Base-by-base conservation (phyloP, 2,329 filamentous ascomycete species). In the Arthrobotrys sphaeroides region DNA sequence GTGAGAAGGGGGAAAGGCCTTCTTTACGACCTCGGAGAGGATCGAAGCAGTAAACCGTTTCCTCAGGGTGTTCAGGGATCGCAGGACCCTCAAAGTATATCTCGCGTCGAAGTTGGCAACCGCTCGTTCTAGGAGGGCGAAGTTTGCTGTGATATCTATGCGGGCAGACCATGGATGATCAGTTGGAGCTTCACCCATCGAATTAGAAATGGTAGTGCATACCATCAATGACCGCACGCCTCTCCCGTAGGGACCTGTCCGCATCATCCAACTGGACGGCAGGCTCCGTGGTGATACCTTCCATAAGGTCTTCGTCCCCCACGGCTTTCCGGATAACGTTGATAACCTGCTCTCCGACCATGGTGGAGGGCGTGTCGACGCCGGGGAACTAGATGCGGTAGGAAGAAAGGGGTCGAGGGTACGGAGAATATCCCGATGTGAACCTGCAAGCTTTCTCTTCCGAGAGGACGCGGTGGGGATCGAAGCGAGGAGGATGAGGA, bases 1-100 rank as follows among this genome's bases (percentile, higher is more conserved):
- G 78, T 88, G 90, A 40, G 90, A 90, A 66, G 87, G 83, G 66
- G 90, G 86, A 83, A 93, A 96, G 43, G 91, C 93, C 80, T 96
- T 90, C 79, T 89, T 88, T 81, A 97, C 91, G 80, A 91, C 90
- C 83, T 92, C 89, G 59, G 90, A 88, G 79, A 97, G 86, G 79
- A 96, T 90, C 79, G 94, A 91, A 72, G 91, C 88, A 12, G 90
- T 92, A 79, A 97, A 87, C 79, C 92, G 89, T 87, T 98, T 98
- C 83, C 95, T 93, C 82, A 98, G 90, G 66, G 93, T 94, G 42
- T 95, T 97, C 84, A 98, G 96, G 80, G 94, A 96, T 81, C 95
- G 91, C 78, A 99, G 88, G 77, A 95, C 95, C 82, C 95, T 89
- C 78, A 99, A 90, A 69, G 94, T 93, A 84, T 97, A 99, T 85